Base-by-base conservation (phyloP, 768 basidiomycete species). In the Lentinula guzmanii region DNA sequence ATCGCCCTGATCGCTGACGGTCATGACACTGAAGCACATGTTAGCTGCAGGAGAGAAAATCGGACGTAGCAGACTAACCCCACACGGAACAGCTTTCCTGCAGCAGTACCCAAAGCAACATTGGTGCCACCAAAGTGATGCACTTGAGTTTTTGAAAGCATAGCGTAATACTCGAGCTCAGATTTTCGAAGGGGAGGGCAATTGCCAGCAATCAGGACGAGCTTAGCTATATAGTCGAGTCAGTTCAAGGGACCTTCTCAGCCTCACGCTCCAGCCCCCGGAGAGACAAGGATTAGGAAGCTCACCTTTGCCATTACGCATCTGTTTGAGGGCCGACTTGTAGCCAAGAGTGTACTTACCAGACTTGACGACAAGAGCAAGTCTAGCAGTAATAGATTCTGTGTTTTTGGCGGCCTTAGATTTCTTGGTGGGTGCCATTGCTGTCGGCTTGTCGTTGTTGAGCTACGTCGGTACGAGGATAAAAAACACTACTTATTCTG, bases 161-260 rank as follows among this genome's bases (percentile, higher is more conserved):
- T 97, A 79, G 95, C 97, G 74, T 98, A 99, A 84, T 98, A 99
- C 82, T 99, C 97, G 62, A 99, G 84, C 83, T 99, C 97, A 63
- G 96, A 98, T 77, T 97, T 97, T 77, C 97, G 93, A 65, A 99
- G 86, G 65, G 97, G 97, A 62, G 97, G 97, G 81, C 95, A 97
- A 82, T 99, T 99, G 68, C 94, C 95, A 70, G 96, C 94, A 73
- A 99, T 97, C 76, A 99, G 80, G 73, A 99, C 90, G 68, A 99
- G 93, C 81, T 97, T 98, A 77, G 96, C 96, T 99, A 72, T 60
- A 69, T 67, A 64, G 31, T 63, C 60, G 46, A 8, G 77, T 93
- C 73, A 93, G 91, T 78, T 76, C 77, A 85, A 90, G 90, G 91
- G 91, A 93, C 93, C 93, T 96, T 95, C 94, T 95, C 93, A 95